phyloP scores from a whole-genome alignment of 371 early-diverging fungal species.

The Rhizopus microsporus region DNA sequence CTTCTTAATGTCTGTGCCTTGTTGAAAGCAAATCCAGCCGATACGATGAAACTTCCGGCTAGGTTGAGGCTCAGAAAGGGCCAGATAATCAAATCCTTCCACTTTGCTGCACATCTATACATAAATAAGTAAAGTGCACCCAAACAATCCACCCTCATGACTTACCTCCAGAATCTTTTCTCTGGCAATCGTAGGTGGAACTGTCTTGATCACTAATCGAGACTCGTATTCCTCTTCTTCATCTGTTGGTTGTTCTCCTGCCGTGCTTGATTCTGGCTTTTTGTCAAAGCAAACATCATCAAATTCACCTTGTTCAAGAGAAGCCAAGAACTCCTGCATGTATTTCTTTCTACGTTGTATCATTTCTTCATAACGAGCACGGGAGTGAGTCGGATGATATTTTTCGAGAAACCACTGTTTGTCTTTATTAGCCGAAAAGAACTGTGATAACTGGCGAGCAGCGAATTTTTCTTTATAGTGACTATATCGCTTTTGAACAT shows the following conservation, averaged over 20 bases:
- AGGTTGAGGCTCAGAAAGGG: conserved; percentile 86
- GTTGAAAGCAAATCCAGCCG: conserved; percentile 91
- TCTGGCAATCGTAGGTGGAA: conserved; percentile 80
- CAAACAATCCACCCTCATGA: background rate
- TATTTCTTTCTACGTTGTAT: conserved; percentile 54
- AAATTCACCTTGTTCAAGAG: conserved; percentile 70
- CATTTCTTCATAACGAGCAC: conserved; percentile 57
- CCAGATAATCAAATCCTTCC: conserved; percentile 82
- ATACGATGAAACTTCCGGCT: conserved; percentile 83
- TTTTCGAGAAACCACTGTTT: conserved; percentile 93
- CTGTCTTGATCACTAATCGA: conserved; percentile 78
- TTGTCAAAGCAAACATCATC: conserved; percentile 72
- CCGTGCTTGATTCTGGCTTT: conserved; percentile 17
- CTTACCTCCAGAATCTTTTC: conserved; percentile 73
- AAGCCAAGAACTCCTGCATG: conserved; percentile 62
- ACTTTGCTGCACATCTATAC: conserved; percentile 67
- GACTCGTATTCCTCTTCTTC: conserved; percentile 48
- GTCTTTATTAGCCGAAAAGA: conserved; percentile 78
- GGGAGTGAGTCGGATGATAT: conserved; percentile 76
- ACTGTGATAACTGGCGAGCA: conserved; percentile 65
- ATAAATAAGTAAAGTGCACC: background rate
- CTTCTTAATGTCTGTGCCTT: conserved; percentile 77
- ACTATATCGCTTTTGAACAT: conserved; percentile 75
- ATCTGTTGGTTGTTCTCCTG: conserved; percentile 13
- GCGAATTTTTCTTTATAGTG: conserved; percentile 79